Base-by-base conservation (phyloP, 2,329 filamentous ascomycete species). In the Fusarium agapanthi region DNA sequence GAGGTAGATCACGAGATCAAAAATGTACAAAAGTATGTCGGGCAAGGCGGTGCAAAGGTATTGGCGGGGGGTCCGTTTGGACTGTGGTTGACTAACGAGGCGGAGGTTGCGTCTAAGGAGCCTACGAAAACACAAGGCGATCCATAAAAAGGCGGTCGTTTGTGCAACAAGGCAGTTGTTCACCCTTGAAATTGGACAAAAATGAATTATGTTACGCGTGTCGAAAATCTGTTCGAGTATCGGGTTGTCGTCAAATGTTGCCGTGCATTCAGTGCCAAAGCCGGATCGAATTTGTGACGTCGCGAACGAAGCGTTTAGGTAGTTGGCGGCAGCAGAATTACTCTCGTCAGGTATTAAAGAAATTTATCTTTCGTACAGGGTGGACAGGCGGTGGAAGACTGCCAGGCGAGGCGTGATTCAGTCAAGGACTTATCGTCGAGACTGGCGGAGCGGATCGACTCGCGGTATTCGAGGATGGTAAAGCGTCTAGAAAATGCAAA, bases 101-200 rank as follows among this genome's bases (percentile, higher is more conserved):
- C 76, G 67, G 62, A 61, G 54, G 57, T 65, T 68, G 71, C 63
- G 74, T 72, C 67, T 65, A 64, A 38, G 30, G 57, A 81, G 79
- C 77, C 78, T 81, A 79, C 69, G 65, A 76, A 71, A 75, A 75
- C 73, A 59, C 76, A 71, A 65, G 71, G 65, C 64, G 62, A 72
- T 79, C 78, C 80, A 81, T 81, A 78, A 79, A 80, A 76, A 77
- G 73, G 67, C 67, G 56, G 59, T 64, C 54, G 67, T 67, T 68
- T 73, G 69, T 76, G 61, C 59, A 65, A 71, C 65, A 48, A 73
- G 64, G 71, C 70, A 65, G 47, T 58, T 35, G 47, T 61, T 30
- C 43, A 57, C 58, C 40, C 53, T 71, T 67, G 50, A 64, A 68
- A 65, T 50, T 35, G 41, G 40, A 40, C 38, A 37, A 40, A 28